Percentiles rank a stretch among this genome's conserved stretches.
phyloP scores from a whole-genome alignment of 768 basidiomycete genomes.

The Boletellus ananiceps region DNA sequence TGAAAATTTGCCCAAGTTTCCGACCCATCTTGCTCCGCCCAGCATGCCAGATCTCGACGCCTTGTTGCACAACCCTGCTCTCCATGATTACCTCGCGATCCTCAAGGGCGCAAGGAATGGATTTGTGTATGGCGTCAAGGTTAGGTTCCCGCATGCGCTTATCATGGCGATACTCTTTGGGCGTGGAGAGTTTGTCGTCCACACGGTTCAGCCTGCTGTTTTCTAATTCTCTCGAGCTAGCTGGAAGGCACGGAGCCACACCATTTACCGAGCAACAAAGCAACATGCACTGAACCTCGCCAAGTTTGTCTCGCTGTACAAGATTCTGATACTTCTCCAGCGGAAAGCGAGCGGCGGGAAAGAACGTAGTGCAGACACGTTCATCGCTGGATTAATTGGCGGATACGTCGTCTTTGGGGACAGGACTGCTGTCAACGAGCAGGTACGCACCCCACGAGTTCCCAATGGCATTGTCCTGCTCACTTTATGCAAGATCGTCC shows the following conservation, averaged over 20 bases:
- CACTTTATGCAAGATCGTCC: slow-evolving; percentile 65
- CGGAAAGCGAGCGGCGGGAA: slow-evolving; percentile 78
- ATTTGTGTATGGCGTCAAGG: slow-evolving; percentile 85
- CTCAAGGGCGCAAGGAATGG: slow-evolving; percentile 93
- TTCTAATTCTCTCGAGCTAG: slow-evolving; percentile 36
- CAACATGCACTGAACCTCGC: slow-evolving; percentile 91
- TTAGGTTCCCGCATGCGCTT: slow-evolving; percentile 92
- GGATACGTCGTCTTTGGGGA: slow-evolving; percentile 89
- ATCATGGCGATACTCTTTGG: slow-evolving; percentile 96
- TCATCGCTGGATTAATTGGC: slow-evolving; percentile 88
- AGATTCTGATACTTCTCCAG: slow-evolving; percentile 78
- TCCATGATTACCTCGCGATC: slow-evolving; percentile 88
- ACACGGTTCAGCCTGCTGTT: not conserved
- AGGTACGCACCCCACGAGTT: slow-evolving; percentile 48
- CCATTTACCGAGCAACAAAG: slow-evolving; percentile 80
- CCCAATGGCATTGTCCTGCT: slow-evolving; percentile 6
- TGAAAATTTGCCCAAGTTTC: not conserved
- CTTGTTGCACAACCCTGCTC: slow-evolving; percentile 54
- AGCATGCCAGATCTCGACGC: slow-evolving; percentile 25
- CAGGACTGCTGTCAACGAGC: slow-evolving; percentile 84
- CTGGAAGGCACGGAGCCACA: slow-evolving; percentile 60
- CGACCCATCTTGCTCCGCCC: not conserved
- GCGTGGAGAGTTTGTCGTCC: slow-evolving; percentile 70
- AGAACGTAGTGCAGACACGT: slow-evolving; percentile 75
- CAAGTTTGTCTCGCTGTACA: slow-evolving; percentile 93